phyloP scores from a whole-genome alignment of 768 basidiomycete species.

The Floccularia luteovirens region DNA sequence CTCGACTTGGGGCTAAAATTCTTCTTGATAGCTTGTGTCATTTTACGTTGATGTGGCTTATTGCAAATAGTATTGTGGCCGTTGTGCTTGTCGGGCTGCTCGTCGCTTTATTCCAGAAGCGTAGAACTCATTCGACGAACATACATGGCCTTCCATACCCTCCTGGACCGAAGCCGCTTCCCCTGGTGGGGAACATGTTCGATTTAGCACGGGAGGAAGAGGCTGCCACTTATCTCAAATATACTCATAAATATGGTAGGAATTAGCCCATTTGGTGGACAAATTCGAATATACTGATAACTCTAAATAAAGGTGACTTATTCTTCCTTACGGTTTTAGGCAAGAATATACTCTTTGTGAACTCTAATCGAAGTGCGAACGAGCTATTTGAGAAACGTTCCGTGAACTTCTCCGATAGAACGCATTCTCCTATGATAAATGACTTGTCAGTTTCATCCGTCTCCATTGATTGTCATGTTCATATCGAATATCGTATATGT shows the following conservation, averaged over 20 bases:
- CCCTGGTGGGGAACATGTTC: conserved; percentile 45
- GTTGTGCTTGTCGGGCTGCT: no score
- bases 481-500: background rate
- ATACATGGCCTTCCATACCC: conserved; percentile 30
- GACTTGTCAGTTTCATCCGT: conserved; percentile 28
- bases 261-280: background rate
- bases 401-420: conserved; percentile 48
- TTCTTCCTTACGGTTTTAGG: conserved; percentile 46
- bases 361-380: conserved; percentile 33
- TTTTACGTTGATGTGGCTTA: no score
- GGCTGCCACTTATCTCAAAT: conserved; percentile 28
- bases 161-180: conserved; percentile 47
- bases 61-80: no score
- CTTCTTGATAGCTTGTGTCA: no score
- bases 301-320: conserved; percentile 33
- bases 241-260: conserved; percentile 34
- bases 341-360: conserved; percentile 29
- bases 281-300: background rate
- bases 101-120: no score
- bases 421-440: conserved; percentile 38
- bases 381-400: conserved; percentile 54
- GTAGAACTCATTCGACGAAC: no score
- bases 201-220: conserved; percentile 34
- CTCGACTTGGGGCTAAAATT: no score
- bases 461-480: background rate